Evolutionary conservation across 169 alveolate genomes (phyloP).

Genomic region (Eimeria falciformis): DNA sequence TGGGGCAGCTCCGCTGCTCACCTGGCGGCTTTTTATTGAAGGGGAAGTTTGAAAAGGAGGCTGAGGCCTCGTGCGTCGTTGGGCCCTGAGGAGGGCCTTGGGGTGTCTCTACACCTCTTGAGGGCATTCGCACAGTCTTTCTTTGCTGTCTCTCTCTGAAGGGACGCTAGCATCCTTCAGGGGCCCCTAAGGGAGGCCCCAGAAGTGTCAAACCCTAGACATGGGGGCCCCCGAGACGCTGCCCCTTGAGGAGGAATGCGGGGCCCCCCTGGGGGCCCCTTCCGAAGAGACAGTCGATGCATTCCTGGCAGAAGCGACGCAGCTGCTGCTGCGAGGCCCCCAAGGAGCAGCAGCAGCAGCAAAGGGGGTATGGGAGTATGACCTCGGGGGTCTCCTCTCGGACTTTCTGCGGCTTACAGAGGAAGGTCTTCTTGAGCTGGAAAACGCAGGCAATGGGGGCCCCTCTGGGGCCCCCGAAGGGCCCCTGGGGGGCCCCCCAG

Average conservation of each 20-base stretch:
- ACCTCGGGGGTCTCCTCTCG: constrained; percentile 32
- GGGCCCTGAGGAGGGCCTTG: too few relatives aligned
- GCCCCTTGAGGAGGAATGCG: constrained; percentile 2
- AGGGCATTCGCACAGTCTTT: too few relatives aligned
- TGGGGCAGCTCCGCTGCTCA: too few relatives aligned
- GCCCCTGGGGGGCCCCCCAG: constrained; percentile 25
- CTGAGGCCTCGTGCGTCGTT: too few relatives aligned
- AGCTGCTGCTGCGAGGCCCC: constrained; percentile 55
- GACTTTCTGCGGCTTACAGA: constrained; percentile 54
- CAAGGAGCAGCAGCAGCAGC: constrained; percentile 66
- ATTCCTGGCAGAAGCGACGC: constrained; percentile 27
- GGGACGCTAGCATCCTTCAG: constrained; percentile 40
- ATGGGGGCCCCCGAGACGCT: constrained; percentile 38
- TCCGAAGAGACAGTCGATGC: constrained; percentile 33
- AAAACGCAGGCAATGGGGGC: constrained; percentile 32
- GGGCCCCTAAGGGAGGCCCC: not conserved
- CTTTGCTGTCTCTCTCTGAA: not conserved
- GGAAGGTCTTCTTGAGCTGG: constrained; percentile 57
- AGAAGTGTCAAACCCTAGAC: not conserved
- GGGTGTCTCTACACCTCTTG: too few relatives aligned
- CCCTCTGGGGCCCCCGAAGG: constrained; percentile 9
- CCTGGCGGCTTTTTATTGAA: too few relatives aligned
- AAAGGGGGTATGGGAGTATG: constrained; percentile 43
- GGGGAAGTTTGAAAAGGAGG: too few relatives aligned
- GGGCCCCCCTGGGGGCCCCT: constrained; percentile 42